Evolutionary conservation across 129 eudicot species (phyloP), one percentile per base, ranked within the genome.

Genomic region (Glebionis coronaria): DNA sequence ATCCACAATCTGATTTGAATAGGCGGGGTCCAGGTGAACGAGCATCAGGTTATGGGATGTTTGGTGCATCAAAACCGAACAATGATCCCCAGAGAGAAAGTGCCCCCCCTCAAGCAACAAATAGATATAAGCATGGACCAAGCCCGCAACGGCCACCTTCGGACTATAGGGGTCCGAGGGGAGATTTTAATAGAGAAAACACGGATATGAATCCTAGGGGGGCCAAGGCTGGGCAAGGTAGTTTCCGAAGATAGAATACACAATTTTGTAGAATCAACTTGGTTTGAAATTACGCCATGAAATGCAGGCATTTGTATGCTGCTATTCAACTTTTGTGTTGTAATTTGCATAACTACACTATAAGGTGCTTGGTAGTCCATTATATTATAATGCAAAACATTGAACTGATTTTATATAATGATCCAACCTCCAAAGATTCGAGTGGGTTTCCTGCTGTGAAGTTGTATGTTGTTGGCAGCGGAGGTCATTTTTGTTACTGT

Each of bases 91-190:
- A 28, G 20, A 67, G 61, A 61, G 81, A 61, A 28, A 63, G 19
- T 49, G 63, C 57, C 13, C 76, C 80, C 0, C 16, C 55, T 15
- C 72, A 65, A 67, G 70, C 40, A 25, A 85, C 40, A 25, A 85
- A 88, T 68, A 88, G 96, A 70, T 83, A 87, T 74, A 72, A 71
- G 78, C 75, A 74, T 80, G 78, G 70, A 42, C 73, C 56, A 11
- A 71, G 60, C 29, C 56, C 67, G 4, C 67, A 70, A 29, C 19
- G 31, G 49, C 58, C 75, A 53, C 52, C 61, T 55, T 44, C 78
- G 3, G 70, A 70, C 59, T 65, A 50, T 51, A 62, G 51, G 59
- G 80, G 60, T 5, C 56, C 15, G 5, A 67, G 49, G 21, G 81
- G 76, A 25, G 79, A 75, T 75, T 60, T 59, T 52, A 45, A 59